A percentile compares a stretch with the other conserved stretches of the same genome.
Conservation (phyloP, 129 eudicot species). For the Deinandra increscens region DNA sequence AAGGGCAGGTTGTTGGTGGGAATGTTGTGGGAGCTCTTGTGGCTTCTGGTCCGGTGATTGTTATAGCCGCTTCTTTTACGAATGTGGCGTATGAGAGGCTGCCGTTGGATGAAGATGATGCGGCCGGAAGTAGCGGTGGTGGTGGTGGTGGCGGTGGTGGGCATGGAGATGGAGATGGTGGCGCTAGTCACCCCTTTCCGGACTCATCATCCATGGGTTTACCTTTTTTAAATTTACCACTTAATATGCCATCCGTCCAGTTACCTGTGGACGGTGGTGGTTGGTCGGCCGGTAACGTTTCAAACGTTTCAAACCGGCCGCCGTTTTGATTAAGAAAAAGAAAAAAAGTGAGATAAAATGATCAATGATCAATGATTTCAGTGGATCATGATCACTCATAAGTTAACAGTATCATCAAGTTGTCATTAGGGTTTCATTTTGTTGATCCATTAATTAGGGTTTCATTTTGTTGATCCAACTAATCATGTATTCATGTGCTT, state of each 20-base stretch:
- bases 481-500: conserved; percentile 14
- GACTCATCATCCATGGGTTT: conserved; percentile 69
- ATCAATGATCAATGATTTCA: too few relatives aligned
- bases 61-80: conserved; percentile 72
- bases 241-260: conserved; percentile 60
- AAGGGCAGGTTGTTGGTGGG: conserved; percentile 82
- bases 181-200: conserved; percentile 35
- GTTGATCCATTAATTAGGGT: background rate
- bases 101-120: conserved; percentile 76
- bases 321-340: conserved; percentile 30
- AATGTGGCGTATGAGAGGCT: conserved; percentile 82
- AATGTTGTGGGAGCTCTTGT: conserved; percentile 66
- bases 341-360: too few relatives aligned
- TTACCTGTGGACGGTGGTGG: conserved; percentile 48
- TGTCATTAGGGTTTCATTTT: background rate
- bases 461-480: conserved; percentile 10
- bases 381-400: conserved; percentile 29
- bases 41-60: conserved; percentile 78
- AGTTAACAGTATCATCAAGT: conserved; percentile 16
- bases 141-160: conserved; percentile 31
- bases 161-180: conserved; percentile 29
- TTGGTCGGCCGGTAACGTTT: conserved; percentile 42
- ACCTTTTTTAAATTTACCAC: conserved; percentile 66
- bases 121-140: conserved; percentile 38
- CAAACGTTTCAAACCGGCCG: conserved; percentile 39